Base-by-base conservation (phyloP, 345 rosid species). In the Excoecaria agallocha region DNA sequence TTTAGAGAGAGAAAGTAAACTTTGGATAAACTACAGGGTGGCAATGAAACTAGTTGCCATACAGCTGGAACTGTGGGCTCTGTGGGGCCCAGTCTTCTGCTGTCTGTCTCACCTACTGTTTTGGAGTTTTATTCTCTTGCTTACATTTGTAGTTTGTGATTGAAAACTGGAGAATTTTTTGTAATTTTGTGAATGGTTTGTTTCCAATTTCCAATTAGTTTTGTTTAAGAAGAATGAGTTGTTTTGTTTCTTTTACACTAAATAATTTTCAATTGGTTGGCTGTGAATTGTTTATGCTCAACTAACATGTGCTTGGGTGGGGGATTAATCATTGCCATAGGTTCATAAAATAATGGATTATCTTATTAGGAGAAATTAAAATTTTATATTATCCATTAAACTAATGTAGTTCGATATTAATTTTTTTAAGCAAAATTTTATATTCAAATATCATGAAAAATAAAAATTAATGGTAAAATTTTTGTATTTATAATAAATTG, bases 31-130 rank as follows among this genome's bases (percentile, higher is more conserved):
- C 13, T 12, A 71, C 80, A 71, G 80, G 66, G 72, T 66, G 76
- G 80, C 76, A 17, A 58, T 3, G 72, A 72, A 46, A 55, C 52
- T 30, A 59, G 72, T 55, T 35, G 66, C 68, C 66, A 66, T 37
- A 66, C 76, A 66, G 80, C 76, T 77, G 72, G 71, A 71, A 13
- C 2, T 7, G 22, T 35, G 24, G 39, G 20, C 5, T 8, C 12
- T 20, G 62, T 71, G 72, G 70, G 68, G 52, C 74, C 50, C 46
- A 51, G 35, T 13, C 50, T 54, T 56, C 52, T 52, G 60, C 79
- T 71, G 52, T 76, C 37, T 8, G n/a, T 25, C 37, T n/a, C 7
- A 70, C 57, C 70, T 51, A 69, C 51, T 50, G 45, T 51, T 51
- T 74, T 63, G 58, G 16, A 11, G 41, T 38, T 50, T 22, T 12